A percentile compares a stretch with the other conserved stretches of the same genome.
phyloP scores from a whole-genome alignment of 2,329 filamentous ascomycete genomes.

The Fusarium lyarnte region DNA sequence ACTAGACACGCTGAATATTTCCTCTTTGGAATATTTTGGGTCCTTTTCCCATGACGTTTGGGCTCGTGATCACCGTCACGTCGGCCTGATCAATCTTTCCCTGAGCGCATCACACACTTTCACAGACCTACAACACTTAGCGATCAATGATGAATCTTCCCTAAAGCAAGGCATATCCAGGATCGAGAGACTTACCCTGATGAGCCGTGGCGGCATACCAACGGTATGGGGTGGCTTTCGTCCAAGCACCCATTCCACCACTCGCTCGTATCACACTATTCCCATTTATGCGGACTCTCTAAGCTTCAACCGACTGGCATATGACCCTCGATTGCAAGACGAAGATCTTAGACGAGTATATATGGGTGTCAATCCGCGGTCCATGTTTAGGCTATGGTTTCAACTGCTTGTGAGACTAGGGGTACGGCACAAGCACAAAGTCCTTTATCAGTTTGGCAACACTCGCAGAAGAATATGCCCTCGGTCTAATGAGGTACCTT shows the following conservation, averaged over 20 bases:
- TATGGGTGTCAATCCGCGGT: no score
- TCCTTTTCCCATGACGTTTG: not conserved
- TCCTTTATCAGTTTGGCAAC: not conserved
- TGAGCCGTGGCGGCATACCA: no score
- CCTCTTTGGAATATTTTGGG: fast-evolving
- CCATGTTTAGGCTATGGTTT: not conserved
- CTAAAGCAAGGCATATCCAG: not conserved
- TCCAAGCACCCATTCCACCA: no score
- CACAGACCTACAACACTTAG: no score
- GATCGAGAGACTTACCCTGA: not conserved
- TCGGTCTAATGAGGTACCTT: no score
- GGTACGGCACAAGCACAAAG: not conserved
- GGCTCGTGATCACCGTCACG: not conserved
- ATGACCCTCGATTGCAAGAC: not conserved
- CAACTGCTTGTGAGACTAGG: fast-evolving
- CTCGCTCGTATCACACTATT: not conserved
- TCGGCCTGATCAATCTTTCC: not conserved
- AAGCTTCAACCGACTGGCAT: not conserved
- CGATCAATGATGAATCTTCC: no score
- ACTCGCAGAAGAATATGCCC: not conserved
- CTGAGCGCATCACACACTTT: not conserved
- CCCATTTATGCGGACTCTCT: not conserved
- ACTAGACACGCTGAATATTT: not conserved
- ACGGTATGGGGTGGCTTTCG: no score
- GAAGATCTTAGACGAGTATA: not conserved